A percentile compares a stretch with the other conserved stretches of the same genome.
Evolutionary conservation across 2,329 filamentous ascomycete genomes (phyloP).

Genomic region (Penicillium rolfsii): DNA sequence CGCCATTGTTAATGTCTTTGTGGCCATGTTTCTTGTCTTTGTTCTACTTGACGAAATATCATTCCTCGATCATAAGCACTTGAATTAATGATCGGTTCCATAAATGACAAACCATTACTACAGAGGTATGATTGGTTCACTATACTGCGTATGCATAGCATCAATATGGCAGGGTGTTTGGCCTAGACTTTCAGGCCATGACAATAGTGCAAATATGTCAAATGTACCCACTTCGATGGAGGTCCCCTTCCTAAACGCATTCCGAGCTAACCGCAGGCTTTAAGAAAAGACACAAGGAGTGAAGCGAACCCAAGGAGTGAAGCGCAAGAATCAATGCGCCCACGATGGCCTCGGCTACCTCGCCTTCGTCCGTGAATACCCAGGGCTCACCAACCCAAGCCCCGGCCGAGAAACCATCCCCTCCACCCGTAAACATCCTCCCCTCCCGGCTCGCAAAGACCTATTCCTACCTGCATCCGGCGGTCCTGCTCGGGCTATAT

Average conservation of each 20-base stretch:
- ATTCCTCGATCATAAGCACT: too few relatives aligned
- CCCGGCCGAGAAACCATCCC: slow-evolving; percentile 31
- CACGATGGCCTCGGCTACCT: slow-evolving; percentile 24
- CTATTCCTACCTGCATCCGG: slow-evolving; percentile 69
- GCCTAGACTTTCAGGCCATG: slow-evolving; percentile 5
- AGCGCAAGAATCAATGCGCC: slow-evolving; percentile 16
- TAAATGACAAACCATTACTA: neutral
- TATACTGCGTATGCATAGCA: too few relatives aligned
- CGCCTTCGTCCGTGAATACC: slow-evolving; percentile 12
- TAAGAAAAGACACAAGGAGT: neutral
- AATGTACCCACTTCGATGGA: slow-evolving; percentile 9
- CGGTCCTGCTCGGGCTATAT: slow-evolving; percentile 67
- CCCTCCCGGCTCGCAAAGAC: slow-evolving; percentile 53
- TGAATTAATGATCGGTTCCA: too few relatives aligned
- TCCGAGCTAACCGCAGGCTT: slow-evolving; percentile 23
- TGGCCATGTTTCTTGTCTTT: neutral
- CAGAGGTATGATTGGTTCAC: too few relatives aligned
- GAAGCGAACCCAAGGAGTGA: neutral
- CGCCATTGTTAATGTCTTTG: neutral
- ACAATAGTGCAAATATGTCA: slow-evolving; percentile 16
- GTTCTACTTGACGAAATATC: neutral
- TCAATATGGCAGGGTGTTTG: too few relatives aligned
- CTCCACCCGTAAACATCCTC: slow-evolving; percentile 53
- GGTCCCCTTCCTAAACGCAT: slow-evolving; percentile 8
- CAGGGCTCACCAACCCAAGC: slow-evolving; percentile 15